Conservation (phyloP, 345 rosid genomes). For the Boechera stricta region DNA sequence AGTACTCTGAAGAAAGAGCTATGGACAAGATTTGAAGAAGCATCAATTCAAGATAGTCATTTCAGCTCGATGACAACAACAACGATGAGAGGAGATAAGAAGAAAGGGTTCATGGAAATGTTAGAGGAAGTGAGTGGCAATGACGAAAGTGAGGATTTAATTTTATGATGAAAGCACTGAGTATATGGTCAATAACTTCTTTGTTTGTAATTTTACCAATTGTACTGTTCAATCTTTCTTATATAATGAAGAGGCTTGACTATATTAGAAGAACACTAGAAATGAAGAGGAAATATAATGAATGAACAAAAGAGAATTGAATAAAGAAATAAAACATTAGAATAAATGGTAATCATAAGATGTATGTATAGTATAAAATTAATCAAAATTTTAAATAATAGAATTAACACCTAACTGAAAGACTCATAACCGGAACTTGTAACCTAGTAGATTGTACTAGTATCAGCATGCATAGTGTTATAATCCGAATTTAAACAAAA, state of each 20-base stretch:
- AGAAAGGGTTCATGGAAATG: slow-evolving; percentile 85
- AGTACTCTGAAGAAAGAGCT: slow-evolving; percentile 89
- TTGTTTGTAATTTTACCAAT: background rate
- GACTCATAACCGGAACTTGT: background rate
- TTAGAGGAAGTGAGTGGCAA: slow-evolving; percentile 83
- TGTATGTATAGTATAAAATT: too few species aligned
- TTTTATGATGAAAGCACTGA: background rate
- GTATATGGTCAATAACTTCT: background rate
- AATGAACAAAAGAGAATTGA: background rate
- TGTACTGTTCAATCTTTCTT: background rate
- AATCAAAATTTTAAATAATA: too few species aligned
- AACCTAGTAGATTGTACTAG: background rate
- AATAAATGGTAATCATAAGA: too few species aligned
- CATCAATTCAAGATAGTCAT: slow-evolving; percentile 51
- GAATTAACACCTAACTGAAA: background rate
- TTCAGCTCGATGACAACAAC: slow-evolving; percentile 40
- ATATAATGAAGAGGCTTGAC: background rate
- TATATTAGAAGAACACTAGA: background rate
- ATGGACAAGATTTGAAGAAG: slow-evolving; percentile 95
- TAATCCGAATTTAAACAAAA: background rate
- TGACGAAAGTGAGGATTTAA: slow-evolving; percentile 41
- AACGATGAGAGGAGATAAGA: slow-evolving; percentile 42
- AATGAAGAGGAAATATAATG: background rate
- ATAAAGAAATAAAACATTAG: too few species aligned
- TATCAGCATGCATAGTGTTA: background rate